Conservation (phyloP, 331 rosid species). For the Malus hybrid region DNA sequence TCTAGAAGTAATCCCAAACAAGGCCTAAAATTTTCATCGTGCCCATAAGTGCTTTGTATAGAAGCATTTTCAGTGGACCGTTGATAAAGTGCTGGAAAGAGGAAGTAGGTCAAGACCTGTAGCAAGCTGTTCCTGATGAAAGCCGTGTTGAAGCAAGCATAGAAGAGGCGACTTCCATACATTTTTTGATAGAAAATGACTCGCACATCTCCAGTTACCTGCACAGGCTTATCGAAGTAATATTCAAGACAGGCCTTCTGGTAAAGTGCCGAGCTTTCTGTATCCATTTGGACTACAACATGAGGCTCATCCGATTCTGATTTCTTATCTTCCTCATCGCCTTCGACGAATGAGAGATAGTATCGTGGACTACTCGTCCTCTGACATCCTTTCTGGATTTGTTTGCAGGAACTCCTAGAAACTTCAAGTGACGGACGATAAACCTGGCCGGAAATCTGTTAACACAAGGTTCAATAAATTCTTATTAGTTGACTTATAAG, state of each 20-base stretch:
- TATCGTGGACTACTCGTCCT: constrained; percentile 62
- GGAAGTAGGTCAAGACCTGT: constrained; percentile 47
- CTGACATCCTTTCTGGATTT: constrained; percentile 60
- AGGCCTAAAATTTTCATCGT: neutral
- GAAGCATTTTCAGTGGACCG: neutral
- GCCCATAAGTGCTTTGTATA: neutral
- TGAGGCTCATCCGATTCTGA: constrained; percentile 44
- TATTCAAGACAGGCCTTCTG: constrained; percentile 76
- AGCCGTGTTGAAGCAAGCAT: constrained; percentile 86
- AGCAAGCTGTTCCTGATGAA: constrained; percentile 80
- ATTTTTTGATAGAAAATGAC: constrained; percentile 77
- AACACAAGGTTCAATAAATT: neutral
- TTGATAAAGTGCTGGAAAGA: neutral
- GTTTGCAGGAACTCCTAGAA: constrained; percentile 54
- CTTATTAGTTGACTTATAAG: neutral
- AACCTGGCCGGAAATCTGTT: constrained; percentile 51
- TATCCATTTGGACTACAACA: constrained; percentile 85
- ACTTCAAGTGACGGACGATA: constrained; percentile 71
- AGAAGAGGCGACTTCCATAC: constrained; percentile 91
- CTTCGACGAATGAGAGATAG: constrained; percentile 48
- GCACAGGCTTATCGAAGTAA: constrained; percentile 66
- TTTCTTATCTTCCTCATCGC: constrained; percentile 37
- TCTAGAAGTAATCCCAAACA: neutral
- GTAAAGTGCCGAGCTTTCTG: constrained; percentile 66
- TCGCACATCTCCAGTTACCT: constrained; percentile 83